A percentile compares a stretch with the other conserved stretches of the same genome.
These are phyloP conservation scores for Ascochyta fabae DNA, from an alignment of 2,329 filamentous ascomycete species.

Conservation along the genomic window DNA sequence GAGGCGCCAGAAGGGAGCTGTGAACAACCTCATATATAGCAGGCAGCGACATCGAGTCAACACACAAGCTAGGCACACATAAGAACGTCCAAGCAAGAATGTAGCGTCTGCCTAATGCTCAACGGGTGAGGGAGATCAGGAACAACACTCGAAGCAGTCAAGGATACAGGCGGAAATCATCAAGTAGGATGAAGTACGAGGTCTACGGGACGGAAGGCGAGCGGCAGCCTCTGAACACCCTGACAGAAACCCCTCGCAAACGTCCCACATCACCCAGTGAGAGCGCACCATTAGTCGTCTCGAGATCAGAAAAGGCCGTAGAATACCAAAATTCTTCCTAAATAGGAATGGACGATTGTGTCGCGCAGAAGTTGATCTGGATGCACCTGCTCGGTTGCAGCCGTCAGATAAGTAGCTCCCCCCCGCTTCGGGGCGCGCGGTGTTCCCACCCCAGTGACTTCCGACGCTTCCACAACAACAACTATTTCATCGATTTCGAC, in stretches of 20 bases:
- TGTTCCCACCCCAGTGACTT: conserved; percentile 32
- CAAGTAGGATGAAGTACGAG: conserved; percentile 19
- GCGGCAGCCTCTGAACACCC: conserved; percentile 31
- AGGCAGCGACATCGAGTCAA: conserved; percentile 1
- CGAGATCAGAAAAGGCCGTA: conserved; percentile 34
- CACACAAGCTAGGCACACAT: background rate
- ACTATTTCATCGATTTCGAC: conserved; percentile 27
- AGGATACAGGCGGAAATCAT: conserved; percentile 9
- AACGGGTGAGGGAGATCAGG: conserved; percentile 9
- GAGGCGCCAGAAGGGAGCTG: conserved; percentile 1
- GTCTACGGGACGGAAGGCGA: conserved; percentile 24
- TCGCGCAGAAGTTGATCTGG: conserved; percentile 41
- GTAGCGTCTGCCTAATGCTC: conserved; percentile 8
- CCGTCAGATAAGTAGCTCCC: conserved; percentile 40
- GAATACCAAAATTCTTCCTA: conserved; percentile 39
- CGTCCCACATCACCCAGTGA: conserved; percentile 29
- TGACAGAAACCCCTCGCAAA: conserved; percentile 25
- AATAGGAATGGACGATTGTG: conserved; percentile 36
- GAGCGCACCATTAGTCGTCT: conserved; percentile 24
- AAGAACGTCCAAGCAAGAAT: background rate
- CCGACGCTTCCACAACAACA: conserved; percentile 35
- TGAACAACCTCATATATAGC: conserved; percentile 1
- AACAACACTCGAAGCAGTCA: conserved; percentile 1
- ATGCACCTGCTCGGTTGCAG: conserved; percentile 33
- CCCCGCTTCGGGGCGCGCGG: conserved; percentile 37